Evolutionary conservation across 169 alveolate genomes (phyloP), one percentile per base, ranked within the genome.

Genomic region (Toxoplasma gondii): DNA sequence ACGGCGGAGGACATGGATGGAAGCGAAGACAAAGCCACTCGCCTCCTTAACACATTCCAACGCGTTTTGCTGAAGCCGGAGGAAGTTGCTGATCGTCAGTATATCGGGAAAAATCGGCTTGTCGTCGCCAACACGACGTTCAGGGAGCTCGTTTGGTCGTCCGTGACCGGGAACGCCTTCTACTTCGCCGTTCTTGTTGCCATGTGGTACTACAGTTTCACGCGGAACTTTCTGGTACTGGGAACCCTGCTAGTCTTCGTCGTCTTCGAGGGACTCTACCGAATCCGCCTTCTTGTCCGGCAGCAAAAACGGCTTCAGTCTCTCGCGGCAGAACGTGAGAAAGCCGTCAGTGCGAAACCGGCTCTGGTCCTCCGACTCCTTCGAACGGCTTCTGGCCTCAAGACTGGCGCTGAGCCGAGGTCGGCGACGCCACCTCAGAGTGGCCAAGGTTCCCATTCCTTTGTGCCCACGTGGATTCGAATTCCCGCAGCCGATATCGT

Each of bases 181-280:
- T 91, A 91, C 67, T 49, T 91, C 1, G 82, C 83, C 36, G 41
- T 54, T 0, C 90, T 70, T 7, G 39, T 54, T 36, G 88, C 90
- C 54, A 39, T 45, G 5, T 91, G 94, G 94, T 74, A 74, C 34
- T 54, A 70, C 31, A 17, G 80, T 31, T 91, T 91, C 78, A 19
- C 88, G 38, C 41, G 36, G 39, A 91, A 91, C 81, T n/a, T 38
- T 58, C 74, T 91, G 45, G 80, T 70, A 12, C 49, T 41, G 39
- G 54, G 24, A 31, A 36, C 78, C n/a, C 82, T 91, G 36, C 91
- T 91, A 38, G 86, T 49, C 74, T 74, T 91, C 45, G 90, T 84
- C 53, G 49, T 91, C 5, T 43, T 22, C 31, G 94, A 91, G 38
- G 53, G 67, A 10, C 31, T 29, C 34, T 78, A 45, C 36, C 90